Conservation (phyloP, 2,329 filamentous ascomycete species). For the Diaporthe australafricana region DNA sequence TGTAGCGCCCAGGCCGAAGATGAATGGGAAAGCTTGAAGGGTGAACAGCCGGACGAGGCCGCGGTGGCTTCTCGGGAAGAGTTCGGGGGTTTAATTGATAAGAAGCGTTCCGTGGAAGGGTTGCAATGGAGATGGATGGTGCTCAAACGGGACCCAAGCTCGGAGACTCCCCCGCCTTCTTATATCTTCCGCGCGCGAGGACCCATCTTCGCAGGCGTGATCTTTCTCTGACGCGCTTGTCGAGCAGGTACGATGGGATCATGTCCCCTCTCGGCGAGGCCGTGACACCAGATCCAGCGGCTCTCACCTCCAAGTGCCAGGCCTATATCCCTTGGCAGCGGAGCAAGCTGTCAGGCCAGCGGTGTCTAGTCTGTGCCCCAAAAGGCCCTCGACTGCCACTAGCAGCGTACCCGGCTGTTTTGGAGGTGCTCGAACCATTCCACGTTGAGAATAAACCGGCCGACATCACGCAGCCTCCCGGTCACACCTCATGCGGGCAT, state of each 20-base stretch:
- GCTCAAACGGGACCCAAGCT: not conserved
- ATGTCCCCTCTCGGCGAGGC: not conserved
- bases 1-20: not conserved
- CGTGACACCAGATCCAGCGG: not conserved
- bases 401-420: slow-evolving; percentile 7
- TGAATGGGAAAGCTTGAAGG: not conserved
- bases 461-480: slow-evolving; percentile 1
- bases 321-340: slow-evolving; percentile 26
- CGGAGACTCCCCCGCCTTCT: not conserved
- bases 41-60: not conserved
- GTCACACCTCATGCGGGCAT: slow-evolving; percentile 1
- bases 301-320: not conserved
- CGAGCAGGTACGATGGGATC: not conserved
- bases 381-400: not conserved
- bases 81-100: not conserved
- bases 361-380: slow-evolving; percentile 14
- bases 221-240: not conserved
- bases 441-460: not conserved
- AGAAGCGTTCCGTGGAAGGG: not conserved
- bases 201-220: not conserved
- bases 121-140: slow-evolving; percentile 7
- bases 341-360: not conserved
- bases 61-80: not conserved
- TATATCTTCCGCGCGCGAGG: not conserved
- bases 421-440: slow-evolving; percentile 30